These are phyloP conservation scores for Tolypocladium tundrense DNA, from an alignment of 2,329 filamentous ascomycete genomes.

Conservation along the genomic window DNA sequence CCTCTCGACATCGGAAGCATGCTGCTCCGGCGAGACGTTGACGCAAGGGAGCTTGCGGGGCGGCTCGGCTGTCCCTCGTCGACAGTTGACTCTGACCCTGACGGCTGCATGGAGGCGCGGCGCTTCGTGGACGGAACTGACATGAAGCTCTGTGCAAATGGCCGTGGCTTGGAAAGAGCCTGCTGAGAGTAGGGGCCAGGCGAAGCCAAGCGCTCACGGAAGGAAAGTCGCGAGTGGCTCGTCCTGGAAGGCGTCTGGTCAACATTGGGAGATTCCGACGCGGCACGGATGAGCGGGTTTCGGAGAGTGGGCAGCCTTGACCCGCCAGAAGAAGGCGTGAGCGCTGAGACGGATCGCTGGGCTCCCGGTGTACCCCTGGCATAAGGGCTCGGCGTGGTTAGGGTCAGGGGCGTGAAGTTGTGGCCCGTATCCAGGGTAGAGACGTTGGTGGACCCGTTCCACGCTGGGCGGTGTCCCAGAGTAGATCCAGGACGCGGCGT, in stretches of 20 bases:
- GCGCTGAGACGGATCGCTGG: slow-evolving; percentile 30
- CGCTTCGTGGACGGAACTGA: slow-evolving; percentile 34
- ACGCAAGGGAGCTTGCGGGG: slow-evolving; percentile 47
- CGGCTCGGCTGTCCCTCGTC: slow-evolving; percentile 26
- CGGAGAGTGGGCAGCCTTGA: slow-evolving; percentile 40
- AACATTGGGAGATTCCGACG: slow-evolving; percentile 36
- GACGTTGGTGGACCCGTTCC: slow-evolving; percentile 57
- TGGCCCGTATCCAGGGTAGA: slow-evolving; percentile 52
- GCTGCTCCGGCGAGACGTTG: slow-evolving; percentile 37
- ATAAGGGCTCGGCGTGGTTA: slow-evolving; percentile 50
- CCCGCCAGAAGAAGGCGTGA: slow-evolving; percentile 28
- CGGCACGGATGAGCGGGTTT: slow-evolving; percentile 33
- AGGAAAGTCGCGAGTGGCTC: slow-evolving; percentile 31
- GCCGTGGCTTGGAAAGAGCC: slow-evolving; percentile 31
- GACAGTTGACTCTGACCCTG: slow-evolving; percentile 20
- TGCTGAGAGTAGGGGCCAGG: slow-evolving; percentile 39
- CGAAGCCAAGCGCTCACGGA: slow-evolving; percentile 14
- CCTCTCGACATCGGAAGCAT: slow-evolving; percentile 39
- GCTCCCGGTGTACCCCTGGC: slow-evolving; percentile 32
- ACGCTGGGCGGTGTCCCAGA: slow-evolving; percentile 53
- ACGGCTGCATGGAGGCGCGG: slow-evolving; percentile 43
- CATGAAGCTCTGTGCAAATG: slow-evolving; percentile 28
- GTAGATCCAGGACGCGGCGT: slow-evolving; percentile 35
- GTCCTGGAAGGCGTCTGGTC: slow-evolving; percentile 35
- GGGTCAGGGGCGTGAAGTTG: slow-evolving; percentile 52